A percentile compares a stretch with the other conserved stretches of the same genome.
phyloP scores from a whole-genome alignment of 495 filamentous ascomycete species.

The Cryomyces antarcticus region DNA sequence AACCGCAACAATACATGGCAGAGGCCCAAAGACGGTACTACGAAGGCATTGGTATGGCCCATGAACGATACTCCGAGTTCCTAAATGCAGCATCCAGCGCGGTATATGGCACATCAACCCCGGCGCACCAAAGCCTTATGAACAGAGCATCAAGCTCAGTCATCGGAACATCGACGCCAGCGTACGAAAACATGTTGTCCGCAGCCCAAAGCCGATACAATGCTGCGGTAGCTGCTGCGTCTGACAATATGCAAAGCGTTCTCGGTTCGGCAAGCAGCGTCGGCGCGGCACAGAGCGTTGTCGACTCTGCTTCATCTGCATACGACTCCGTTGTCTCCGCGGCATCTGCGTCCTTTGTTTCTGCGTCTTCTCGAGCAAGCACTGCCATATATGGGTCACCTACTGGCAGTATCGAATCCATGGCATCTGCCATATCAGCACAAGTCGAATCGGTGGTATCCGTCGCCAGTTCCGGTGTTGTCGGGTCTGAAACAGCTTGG shows the following conservation, averaged over 20 bases:
- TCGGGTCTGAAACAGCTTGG: constrained; percentile 26
- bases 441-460: constrained; percentile 19
- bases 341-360: constrained; percentile 22
- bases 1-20: constrained; percentile 32
- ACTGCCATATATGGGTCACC: constrained; percentile 21
- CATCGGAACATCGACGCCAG: constrained; percentile 26
- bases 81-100: constrained; percentile 42
- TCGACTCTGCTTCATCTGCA: constrained; percentile 27
- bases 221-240: constrained; percentile 26
- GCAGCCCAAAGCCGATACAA: constrained; percentile 29
- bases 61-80: constrained; percentile 58
- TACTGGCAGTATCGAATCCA: constrained; percentile 24
- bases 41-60: constrained; percentile 53
- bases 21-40: constrained; percentile 56
- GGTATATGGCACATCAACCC: constrained; percentile 26
- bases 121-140: constrained; percentile 17
- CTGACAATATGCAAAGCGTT: constrained; percentile 25
- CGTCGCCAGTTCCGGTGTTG: constrained; percentile 18
- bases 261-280: constrained; percentile 13
- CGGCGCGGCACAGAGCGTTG: constrained; percentile 18
- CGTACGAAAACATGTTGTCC: constrained; percentile 12
- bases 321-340: constrained; percentile 28
- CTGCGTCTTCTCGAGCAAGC: constrained; percentile 9
- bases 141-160: constrained; percentile 39
- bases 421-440: constrained; percentile 19